Base-by-base conservation (phyloP, 192 early-diverging fungal species). In the Coemansia sp. region DNA sequence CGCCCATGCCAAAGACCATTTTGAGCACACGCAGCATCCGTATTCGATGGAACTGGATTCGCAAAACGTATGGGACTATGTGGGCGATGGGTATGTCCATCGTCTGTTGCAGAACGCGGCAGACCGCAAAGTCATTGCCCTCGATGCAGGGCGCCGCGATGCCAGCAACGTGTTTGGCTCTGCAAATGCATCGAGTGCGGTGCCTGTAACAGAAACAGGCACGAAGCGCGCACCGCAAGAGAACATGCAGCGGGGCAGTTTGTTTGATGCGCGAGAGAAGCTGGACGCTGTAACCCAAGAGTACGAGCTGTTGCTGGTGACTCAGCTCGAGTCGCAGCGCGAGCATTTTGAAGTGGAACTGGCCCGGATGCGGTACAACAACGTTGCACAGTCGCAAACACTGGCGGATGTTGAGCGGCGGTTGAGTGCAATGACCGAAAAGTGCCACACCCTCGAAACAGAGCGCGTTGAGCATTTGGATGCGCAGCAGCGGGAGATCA, bases 21-120 rank as follows among this genome's bases (percentile, higher is more conserved):
- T 92, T 67, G 79, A 72, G 48, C 86, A 87, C 32, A 95, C 94
- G 4, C 70, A 82, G 24, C 97, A 99, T 68, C 73, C 92, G 5
- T 99, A 94, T 72, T 85, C 94, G 15, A 73, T 99, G 63, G 96
- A 99, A 67, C 82, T 98, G 11, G 93, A 93, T 54, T 98, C 93
- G 11, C 97, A 99, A 76, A 74, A 93, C 2, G 96, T 99, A 48
- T 99, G 97, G 97, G 97, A 99, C 71, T 99, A 99, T 79, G 90
- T 87, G 1, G 92, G 96, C 5, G 97, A 99, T 69, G 96, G 93
- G 2, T 92, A 98, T 67, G 95, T 99, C 8, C 97, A 99, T 73
- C 87, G 96, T 4, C 59, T 98, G 67, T 87, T 98, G 50, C 95
- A 97, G 67, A 97, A 94, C 73, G 91, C 84, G 47, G 74, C 85